Percentiles rank a stretch among this genome's conserved stretches.
These are phyloP conservation scores for Cyclotella baltica DNA, from an alignment of 108 stramenopile species.

Conservation along the genomic window DNA sequence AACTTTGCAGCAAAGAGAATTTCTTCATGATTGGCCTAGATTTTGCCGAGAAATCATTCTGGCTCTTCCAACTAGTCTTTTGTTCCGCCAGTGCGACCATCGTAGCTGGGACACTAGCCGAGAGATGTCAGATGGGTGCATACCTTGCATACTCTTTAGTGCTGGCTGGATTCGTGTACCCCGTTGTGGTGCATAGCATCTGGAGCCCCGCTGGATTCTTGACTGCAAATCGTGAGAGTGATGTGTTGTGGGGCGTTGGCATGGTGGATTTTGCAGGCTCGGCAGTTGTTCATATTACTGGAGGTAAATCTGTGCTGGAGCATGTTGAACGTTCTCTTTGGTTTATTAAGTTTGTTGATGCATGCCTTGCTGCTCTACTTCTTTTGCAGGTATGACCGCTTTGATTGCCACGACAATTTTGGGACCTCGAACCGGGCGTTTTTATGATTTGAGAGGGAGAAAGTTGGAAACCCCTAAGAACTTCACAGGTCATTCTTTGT, in stretches of 20 bases:
- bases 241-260: constrained; percentile 74
- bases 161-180: constrained; percentile 71
- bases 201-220: constrained; percentile 64
- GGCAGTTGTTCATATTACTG: constrained; percentile 95
- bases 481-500: constrained; percentile 76
- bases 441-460: constrained; percentile 82
- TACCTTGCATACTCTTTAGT: constrained; percentile 67
- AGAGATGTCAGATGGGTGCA: constrained; percentile 80
- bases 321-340: too few relatives aligned
- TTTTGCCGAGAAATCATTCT: constrained; percentile 46
- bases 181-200: constrained; percentile 63
- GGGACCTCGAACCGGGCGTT: constrained; percentile 88
- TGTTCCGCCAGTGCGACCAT: constrained; percentile 89
- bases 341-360: too few relatives aligned
- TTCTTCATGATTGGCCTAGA: constrained; percentile 59
- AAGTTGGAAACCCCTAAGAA: constrained; percentile 64
- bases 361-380: too few relatives aligned
- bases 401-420: constrained; percentile 84
- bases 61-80: constrained; percentile 90
- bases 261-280: constrained; percentile 93
- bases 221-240: constrained; percentile 50
- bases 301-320: too few relatives aligned
- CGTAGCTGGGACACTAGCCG: constrained; percentile 93
- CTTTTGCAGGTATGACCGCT: constrained; percentile 81
- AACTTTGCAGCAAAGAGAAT: constrained; percentile 9